Evolutionary conservation across 208 protist species (phyloP), one percentile per base, ranked within the genome.

Genomic region (Trypanosoma cruzi): DNA sequence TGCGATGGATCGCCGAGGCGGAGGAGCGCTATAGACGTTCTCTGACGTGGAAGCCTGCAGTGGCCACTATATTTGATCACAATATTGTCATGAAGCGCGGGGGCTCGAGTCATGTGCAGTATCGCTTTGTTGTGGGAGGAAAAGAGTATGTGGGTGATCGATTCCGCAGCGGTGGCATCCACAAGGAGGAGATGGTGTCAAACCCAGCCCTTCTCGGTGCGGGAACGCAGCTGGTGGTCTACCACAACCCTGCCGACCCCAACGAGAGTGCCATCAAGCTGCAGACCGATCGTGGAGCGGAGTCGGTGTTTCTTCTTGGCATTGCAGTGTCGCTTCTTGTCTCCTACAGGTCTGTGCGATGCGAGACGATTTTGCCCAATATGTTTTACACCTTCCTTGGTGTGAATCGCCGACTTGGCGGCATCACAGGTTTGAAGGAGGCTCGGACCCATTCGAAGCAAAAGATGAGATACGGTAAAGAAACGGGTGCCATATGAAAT

Each of bases 281-380:
- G 22, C 86, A 90, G 57, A 77, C 84, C 13, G 88, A 96, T 75
- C 88, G 91, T 58, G 76, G 71, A n/a, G 82, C 85, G 7, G 86
- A 94, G 78, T 84, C 83, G 10, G 71, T 93, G 18, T 90, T 96
- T 55, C 52, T 81, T 31, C 28, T 88, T 22, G 86, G 84, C 22
- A 85, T 90, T n/a, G 29, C 76, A 18, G 52, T 94, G 11, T 92
- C 86, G 0, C 49, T 91, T n/a, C 59, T 93, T 64, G 82, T 96
- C 54, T 77, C 91, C 4, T 92, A 90, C 53, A 85, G 91, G 20
- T 75, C 85, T 29, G 91, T 96, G 40, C 88, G 91, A n/a, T 94
- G 91, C 61, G 91, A 96, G 75, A 96, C 88, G n/a, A 93, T 96
- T n/a, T 64, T 96, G 52, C 91, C 91, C 10, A 96, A 96, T 73